Conservation (phyloP, 2,329 filamentous ascomycete species). For the Stylonectria norvegica region DNA sequence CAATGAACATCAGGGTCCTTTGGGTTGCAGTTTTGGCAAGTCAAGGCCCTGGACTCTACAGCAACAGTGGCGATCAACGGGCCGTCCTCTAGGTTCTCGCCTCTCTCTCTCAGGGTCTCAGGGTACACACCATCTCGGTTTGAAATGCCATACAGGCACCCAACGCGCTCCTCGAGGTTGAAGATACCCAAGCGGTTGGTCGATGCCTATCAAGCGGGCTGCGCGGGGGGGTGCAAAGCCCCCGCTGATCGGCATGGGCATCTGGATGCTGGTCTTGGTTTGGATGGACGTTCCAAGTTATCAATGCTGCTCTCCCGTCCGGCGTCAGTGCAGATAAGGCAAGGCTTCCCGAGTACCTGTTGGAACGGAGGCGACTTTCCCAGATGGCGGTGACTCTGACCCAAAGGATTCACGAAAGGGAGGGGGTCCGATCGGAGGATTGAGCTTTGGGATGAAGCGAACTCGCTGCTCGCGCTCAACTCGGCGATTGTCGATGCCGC, state of each 20-base stretch:
- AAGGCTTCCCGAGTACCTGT: too few relatives aligned
- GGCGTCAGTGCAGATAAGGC: not conserved
- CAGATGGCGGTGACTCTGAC: not conserved
- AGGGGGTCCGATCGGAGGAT: too few relatives aligned
- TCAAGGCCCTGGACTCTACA: too few relatives aligned
- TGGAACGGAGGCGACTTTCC: too few relatives aligned
- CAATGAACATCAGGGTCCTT: not conserved
- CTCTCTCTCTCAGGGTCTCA: not conserved
- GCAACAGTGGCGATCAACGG: too few relatives aligned
- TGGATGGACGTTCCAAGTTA: not conserved
- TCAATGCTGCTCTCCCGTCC: not conserved
- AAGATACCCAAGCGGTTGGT: not conserved
- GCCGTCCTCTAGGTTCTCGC: not conserved
- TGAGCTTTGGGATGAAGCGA: too few relatives aligned
- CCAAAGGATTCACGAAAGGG: not conserved
- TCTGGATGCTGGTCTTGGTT: not conserved
- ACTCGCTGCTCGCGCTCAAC: too few relatives aligned
- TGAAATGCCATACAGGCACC: not conserved
- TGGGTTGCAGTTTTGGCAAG: not conserved
- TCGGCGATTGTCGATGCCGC: too few relatives aligned
- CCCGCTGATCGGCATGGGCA: not conserved
- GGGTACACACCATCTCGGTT: constrained; percentile 1
- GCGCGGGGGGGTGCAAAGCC: not conserved
- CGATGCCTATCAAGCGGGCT: not conserved
- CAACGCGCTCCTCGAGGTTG: not conserved